phyloP scores from a whole-genome alignment of 306 rosid species.

The Vachellia collinsii region DNA sequence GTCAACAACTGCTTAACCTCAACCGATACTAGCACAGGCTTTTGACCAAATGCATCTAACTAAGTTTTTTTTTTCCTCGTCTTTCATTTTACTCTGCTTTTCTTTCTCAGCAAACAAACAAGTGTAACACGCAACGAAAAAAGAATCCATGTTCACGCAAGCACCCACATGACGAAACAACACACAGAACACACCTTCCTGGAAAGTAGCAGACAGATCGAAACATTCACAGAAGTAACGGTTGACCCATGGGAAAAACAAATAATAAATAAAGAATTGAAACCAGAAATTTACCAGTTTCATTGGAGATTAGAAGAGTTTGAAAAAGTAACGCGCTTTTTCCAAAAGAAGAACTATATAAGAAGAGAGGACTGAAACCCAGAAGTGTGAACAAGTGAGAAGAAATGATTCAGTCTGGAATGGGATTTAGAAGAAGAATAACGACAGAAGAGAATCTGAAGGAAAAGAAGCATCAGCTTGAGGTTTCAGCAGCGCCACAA shows the following conservation, averaged over 20 bases:
- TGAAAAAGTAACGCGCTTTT: slow-evolving; percentile 34
- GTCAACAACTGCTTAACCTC: slow-evolving; percentile 10
- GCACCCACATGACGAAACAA: slow-evolving; percentile 29
- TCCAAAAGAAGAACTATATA: neutral
- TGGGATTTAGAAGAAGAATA: slow-evolving; percentile 33
- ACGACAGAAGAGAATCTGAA: slow-evolving; percentile 30
- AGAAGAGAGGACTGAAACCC: neutral
- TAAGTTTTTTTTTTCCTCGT: neutral
- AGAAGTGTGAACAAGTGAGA: slow-evolving; percentile 5
- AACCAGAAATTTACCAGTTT: slow-evolving; percentile 32
- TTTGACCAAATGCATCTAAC: slow-evolving; percentile 17
- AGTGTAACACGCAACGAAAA: neutral
- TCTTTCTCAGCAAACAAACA: slow-evolving; percentile 38
- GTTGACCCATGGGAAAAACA: slow-evolving; percentile 6
- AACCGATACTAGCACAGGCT: slow-evolving; percentile 24
- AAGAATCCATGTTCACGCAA: slow-evolving; percentile 31
- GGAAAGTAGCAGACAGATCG: slow-evolving; percentile 16
- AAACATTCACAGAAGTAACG: slow-evolving; percentile 1
- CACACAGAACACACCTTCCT: slow-evolving; percentile 18
- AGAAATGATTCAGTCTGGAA: neutral
- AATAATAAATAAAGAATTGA: neutral
- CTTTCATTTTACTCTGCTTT: slow-evolving; percentile 14
- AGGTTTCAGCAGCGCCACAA: neutral
- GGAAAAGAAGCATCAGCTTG: neutral
- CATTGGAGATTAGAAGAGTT: neutral